Percentiles rank a stretch among this genome's conserved stretches.
phyloP scores from a whole-genome alignment of 352 stramenopile genomes.

The Pythium periplocum region DNA sequence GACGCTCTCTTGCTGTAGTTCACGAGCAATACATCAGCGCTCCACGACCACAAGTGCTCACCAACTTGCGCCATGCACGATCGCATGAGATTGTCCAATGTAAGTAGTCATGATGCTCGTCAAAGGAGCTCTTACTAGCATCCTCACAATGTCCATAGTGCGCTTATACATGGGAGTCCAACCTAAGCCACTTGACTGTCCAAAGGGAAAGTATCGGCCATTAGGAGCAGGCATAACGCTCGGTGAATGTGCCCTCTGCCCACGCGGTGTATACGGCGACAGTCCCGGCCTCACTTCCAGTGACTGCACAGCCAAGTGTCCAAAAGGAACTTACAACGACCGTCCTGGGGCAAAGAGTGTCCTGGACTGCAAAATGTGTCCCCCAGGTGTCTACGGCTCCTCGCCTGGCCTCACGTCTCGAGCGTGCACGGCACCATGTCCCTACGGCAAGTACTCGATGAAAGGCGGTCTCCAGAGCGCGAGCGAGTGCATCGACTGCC shows the following conservation, averaged over 20 bases:
- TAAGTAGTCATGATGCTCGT: too few species aligned
- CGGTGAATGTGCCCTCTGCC: conserved; percentile 64
- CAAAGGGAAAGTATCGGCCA: conserved; percentile 60
- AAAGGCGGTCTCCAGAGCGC: conserved; percentile 39
- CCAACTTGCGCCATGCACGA: too few species aligned
- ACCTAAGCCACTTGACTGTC: conserved; percentile 34
- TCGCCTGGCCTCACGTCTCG: conserved; percentile 42
- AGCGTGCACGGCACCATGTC: conserved; percentile 58
- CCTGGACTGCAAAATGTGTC: conserved; percentile 61
- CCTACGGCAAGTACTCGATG: conserved; percentile 66
- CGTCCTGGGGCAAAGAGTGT: conserved; percentile 48
- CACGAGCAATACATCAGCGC: too few species aligned
- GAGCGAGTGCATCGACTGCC: conserved; percentile 60
- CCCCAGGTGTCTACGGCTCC: conserved; percentile 55
- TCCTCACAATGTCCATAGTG: conserved; percentile 14
- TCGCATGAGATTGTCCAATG: too few species aligned
- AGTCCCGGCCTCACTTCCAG: conserved; percentile 52
- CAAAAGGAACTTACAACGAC: conserved; percentile 70
- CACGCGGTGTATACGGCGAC: conserved; percentile 68
- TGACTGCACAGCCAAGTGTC: conserved; percentile 62
- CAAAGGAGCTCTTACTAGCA: too few species aligned
- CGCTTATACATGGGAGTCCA: conserved; percentile 55
- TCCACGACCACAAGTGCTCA: too few species aligned
- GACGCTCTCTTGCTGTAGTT: too few species aligned
- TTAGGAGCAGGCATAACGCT: conserved; percentile 35